Conservation (phyloP, 139 green algal genomes). For the Coelastrella sp. region DNA sequence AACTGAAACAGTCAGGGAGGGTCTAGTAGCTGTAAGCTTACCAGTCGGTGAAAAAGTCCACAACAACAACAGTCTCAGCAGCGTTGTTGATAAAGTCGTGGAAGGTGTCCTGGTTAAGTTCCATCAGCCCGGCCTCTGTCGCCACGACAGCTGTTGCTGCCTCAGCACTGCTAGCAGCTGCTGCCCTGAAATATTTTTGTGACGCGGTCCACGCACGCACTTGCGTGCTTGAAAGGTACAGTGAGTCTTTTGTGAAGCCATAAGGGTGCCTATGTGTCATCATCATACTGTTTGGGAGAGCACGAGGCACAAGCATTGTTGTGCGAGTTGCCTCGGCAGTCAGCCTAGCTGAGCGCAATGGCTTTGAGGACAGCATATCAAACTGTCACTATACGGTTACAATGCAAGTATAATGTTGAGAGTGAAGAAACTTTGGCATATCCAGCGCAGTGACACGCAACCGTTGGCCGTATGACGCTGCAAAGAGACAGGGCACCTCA, state of each 20-base stretch:
- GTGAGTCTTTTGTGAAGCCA: no score
- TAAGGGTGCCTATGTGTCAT: background rate
- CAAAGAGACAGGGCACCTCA: no score
- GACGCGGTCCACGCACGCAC: background rate
- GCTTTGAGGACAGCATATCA: background rate
- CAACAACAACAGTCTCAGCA: constrained; percentile 64
- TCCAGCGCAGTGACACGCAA: no score
- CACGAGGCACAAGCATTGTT: background rate
- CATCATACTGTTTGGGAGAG: background rate
- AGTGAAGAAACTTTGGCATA: no score
- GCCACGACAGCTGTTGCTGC: background rate
- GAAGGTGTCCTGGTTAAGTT: constrained; percentile 45
- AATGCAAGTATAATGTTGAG: no score
- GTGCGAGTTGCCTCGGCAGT: background rate
- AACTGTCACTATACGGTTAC: no score
- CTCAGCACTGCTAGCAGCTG: background rate
- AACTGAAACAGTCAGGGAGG: background rate
- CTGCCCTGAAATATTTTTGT: background rate
- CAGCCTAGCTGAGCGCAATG: background rate
- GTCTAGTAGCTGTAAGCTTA: background rate
- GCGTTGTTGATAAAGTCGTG: constrained; percentile 11
- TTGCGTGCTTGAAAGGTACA: no score
- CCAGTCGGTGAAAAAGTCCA: constrained; percentile 79
- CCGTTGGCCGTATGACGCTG: no score
- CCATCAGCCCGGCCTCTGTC: background rate